These are phyloP conservation scores for Amaranthus tricolor DNA, from an alignment of 179 eudicot genomes.

Conservation along the genomic window DNA sequence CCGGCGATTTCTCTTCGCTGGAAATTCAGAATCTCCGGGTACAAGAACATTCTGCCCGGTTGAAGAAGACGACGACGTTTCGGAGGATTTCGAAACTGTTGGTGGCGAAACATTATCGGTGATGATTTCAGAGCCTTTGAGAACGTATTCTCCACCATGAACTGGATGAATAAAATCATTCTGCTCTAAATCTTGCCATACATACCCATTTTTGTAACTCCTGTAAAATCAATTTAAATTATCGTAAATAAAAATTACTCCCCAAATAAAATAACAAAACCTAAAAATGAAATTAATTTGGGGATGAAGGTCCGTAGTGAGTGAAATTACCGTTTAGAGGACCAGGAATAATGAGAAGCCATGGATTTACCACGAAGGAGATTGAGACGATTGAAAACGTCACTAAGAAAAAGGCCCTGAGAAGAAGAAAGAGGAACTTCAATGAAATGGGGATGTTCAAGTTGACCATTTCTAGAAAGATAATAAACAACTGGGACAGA, in stretches of 20 bases:
- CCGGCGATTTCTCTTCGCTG: slow-evolving; percentile 36
- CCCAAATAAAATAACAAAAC: no score
- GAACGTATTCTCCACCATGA: slow-evolving; percentile 72
- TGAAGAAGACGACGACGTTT: slow-evolving; percentile 40
- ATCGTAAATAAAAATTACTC: not conserved
- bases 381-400: slow-evolving; percentile 73
- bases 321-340: slow-evolving; percentile 64
- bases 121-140: slow-evolving; percentile 77
- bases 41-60: slow-evolving; percentile 21
- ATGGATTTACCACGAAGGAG: slow-evolving; percentile 88
- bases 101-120: slow-evolving; percentile 15
- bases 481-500: slow-evolving; percentile 62
- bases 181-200: slow-evolving; percentile 75
- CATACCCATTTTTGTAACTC: slow-evolving; percentile 79
- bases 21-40: slow-evolving; percentile 4
- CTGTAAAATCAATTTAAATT: slow-evolving; percentile 25
- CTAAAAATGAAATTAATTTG: not conserved
- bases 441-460: slow-evolving; percentile 94
- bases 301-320: not conserved
- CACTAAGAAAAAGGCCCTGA: slow-evolving; percentile 72
- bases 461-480: slow-evolving; percentile 79
- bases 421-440: slow-evolving; percentile 85
- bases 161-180: slow-evolving; percentile 76
- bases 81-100: slow-evolving; percentile 32
- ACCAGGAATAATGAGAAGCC: slow-evolving; percentile 82